phyloP scores from a whole-genome alignment of 2,329 filamentous ascomycete species.

The Botrytis squamosa region DNA sequence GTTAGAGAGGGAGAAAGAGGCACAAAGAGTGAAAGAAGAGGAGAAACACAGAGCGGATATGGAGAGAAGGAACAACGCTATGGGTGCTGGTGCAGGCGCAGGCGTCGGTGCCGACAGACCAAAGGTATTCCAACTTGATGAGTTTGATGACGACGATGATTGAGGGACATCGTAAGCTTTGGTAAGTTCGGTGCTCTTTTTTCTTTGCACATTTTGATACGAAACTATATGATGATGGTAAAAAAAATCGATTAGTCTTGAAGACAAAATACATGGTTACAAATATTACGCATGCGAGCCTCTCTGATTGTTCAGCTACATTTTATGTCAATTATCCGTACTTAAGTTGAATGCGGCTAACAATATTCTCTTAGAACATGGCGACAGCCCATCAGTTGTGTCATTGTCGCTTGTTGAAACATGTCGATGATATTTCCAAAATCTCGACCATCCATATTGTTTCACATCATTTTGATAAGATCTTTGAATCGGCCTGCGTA shows the following conservation, averaged over 20 bases:
- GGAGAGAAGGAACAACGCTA: slow-evolving; percentile 29
- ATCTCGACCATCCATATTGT: background rate
- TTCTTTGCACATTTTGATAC: background rate
- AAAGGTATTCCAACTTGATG: slow-evolving; percentile 45
- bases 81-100: slow-evolving; percentile 17
- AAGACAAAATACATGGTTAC: slow-evolving; percentile 93
- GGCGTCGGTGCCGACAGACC: slow-evolving; percentile 31
- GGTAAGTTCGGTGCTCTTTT: slow-evolving; percentile 1
- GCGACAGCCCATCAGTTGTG: background rate
- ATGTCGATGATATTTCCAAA: background rate
- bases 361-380: background rate
- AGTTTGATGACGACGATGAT: slow-evolving; percentile 44
- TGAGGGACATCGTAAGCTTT: slow-evolving; percentile 16
- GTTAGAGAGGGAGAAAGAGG: slow-evolving; percentile 28
- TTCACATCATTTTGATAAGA: background rate
- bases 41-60: slow-evolving; percentile 32
- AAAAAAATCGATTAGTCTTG: slow-evolving; percentile 94
- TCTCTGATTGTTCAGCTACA: slow-evolving; percentile 58
- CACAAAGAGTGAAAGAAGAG: slow-evolving; percentile 39
- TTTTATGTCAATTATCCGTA: background rate
- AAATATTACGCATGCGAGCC: slow-evolving; percentile 69
- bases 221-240: slow-evolving; percentile 63
- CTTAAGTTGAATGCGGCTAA: background rate
- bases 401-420: too few species aligned
- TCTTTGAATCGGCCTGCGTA: background rate